Evolutionary conservation across 1,284 basidiomycete genomes (phyloP).

Genomic region (Malassezia caprae): DNA sequence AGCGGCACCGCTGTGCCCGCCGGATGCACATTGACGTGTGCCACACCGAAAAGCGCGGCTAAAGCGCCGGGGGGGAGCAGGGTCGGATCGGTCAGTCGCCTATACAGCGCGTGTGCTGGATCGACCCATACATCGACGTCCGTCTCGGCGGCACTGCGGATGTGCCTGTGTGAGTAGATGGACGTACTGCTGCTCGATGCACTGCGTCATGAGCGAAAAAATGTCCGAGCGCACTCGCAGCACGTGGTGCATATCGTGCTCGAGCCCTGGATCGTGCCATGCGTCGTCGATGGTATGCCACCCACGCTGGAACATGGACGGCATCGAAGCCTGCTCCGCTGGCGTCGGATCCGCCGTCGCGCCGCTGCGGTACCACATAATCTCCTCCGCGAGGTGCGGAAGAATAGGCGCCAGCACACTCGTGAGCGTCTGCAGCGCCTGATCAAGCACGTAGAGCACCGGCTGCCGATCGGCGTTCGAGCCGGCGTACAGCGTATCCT

Average conservation of each 20-base stretch:
- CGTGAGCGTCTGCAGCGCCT: constrained; percentile 63
- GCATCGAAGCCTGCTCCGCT: constrained; percentile 5
- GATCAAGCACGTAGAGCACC: constrained; percentile 63
- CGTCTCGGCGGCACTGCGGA: constrained; percentile 7
- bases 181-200: neutral
- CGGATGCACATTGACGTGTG: constrained; percentile 21
- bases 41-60: constrained; percentile 28
- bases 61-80: constrained; percentile 11
- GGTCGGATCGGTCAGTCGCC: neutral
- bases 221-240: constrained; percentile 6
- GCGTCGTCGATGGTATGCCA: constrained; percentile 23
- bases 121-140: constrained; percentile 3
- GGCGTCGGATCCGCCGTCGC: constrained; percentile 25
- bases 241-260: neutral
- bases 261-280: constrained; percentile 9
- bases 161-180: neutral
- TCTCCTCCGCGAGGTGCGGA: constrained; percentile 85
- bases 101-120: neutral
- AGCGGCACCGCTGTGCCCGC: neutral
- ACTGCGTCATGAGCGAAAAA: constrained; percentile 5
- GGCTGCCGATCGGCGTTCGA: constrained; percentile 57
- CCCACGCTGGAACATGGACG: constrained; percentile 31
- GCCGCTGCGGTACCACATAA: constrained; percentile 54
- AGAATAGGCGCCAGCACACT: constrained; percentile 73
- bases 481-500: constrained; percentile 69